phyloP scores from a whole-genome alignment of 2,329 filamentous ascomycete genomes.

The Mollisiaceae sp. region DNA sequence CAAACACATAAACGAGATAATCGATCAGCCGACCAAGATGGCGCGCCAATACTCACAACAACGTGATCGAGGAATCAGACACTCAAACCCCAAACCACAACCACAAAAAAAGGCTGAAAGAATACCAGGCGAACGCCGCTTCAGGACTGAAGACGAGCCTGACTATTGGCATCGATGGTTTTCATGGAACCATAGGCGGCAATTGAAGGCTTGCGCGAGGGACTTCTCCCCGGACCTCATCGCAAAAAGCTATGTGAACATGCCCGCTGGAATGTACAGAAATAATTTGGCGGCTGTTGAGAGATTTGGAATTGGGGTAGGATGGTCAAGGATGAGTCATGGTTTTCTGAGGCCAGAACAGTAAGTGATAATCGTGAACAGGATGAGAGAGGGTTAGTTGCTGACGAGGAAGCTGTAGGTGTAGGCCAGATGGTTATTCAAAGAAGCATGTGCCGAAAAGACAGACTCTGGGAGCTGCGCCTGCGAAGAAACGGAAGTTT shows the following conservation, averaged over 20 bases:
- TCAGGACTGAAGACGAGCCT: neutral
- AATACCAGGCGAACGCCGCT: constrained; percentile 2
- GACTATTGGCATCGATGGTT: neutral
- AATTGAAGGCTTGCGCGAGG: neutral
- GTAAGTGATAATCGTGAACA: neutral
- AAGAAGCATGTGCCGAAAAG: neutral
- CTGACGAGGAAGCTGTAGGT: neutral
- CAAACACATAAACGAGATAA: neutral
- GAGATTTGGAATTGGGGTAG: neutral
- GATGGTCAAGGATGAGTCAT: neutral
- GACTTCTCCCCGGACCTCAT: neutral
- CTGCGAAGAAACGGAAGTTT: neutral
- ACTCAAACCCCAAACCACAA: constrained; percentile 5
- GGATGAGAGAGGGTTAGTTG: neutral
- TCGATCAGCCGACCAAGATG: neutral
- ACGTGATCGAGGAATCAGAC: neutral
- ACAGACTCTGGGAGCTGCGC: neutral
- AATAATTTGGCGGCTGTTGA: neutral
- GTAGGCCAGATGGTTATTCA: neutral
- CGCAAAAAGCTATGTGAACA: neutral
- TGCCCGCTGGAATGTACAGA: neutral
- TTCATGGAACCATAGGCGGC: neutral
- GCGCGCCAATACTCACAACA: neutral
- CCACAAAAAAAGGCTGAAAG: neutral
- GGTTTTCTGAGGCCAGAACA: neutral